phyloP scores from a whole-genome alignment of 257 asterid species.

The Paraleonurus japonicus region DNA sequence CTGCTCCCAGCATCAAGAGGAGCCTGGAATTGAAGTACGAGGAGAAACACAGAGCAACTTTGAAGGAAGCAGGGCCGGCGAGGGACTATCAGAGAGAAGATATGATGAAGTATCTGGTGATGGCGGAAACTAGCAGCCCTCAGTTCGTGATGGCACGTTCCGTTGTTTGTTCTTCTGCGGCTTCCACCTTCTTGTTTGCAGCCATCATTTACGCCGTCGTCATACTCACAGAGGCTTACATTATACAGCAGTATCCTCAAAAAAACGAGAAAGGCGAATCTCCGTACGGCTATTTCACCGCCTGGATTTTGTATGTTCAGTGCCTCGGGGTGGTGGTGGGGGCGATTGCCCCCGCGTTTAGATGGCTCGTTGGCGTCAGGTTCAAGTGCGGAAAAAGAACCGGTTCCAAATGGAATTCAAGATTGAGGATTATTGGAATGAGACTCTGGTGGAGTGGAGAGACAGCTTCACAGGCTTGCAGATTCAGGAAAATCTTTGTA shows the following conservation, averaged over 20 bases:
- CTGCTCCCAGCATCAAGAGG: slow-evolving; percentile 15
- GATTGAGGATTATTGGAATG: slow-evolving; percentile 12
- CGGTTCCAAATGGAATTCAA: not conserved
- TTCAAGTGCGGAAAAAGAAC: not conserved
- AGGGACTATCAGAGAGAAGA: not conserved
- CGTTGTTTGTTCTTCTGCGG: slow-evolving; percentile 13
- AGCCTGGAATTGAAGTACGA: slow-evolving; percentile 21
- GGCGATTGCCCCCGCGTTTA: not conserved
- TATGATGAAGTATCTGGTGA: slow-evolving; percentile 17
- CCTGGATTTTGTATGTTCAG: slow-evolving; percentile 2
- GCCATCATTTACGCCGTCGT: not conserved
- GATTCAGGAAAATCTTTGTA: not conserved
- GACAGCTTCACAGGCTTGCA: not conserved
- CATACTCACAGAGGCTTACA: not conserved
- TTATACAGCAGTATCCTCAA: not conserved
- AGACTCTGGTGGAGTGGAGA: slow-evolving; percentile 12
- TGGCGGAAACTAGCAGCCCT: slow-evolving; percentile 26
- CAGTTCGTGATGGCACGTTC: slow-evolving; percentile 38
- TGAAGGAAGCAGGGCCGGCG: not conserved
- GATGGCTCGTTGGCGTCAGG: slow-evolving; percentile 1
- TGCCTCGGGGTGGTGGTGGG: not conserved
- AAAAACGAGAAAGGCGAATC: not conserved
- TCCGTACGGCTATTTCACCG: not conserved
- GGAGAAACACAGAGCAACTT: slow-evolving; percentile 9
- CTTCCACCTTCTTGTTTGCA: slow-evolving; percentile 1